Base-by-base conservation (phyloP, 1,284 basidiomycete genomes). In the Fomitopsis schrenkii region DNA sequence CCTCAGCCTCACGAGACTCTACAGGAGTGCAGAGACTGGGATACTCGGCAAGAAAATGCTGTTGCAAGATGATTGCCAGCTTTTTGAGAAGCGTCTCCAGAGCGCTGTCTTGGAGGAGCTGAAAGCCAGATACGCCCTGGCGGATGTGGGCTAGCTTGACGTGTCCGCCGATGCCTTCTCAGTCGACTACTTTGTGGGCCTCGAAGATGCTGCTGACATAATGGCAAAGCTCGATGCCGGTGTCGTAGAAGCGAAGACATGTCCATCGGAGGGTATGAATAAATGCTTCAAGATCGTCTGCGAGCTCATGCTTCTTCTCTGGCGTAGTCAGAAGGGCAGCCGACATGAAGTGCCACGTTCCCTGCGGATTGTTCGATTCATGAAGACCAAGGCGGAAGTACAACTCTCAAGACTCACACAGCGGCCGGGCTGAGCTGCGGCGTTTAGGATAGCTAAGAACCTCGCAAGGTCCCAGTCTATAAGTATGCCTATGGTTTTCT, bases 321-420 rank as follows among this genome's bases (percentile, higher is more conserved):
- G 57, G 62, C 26, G 22, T 38, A 2, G 10, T 3, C 10, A 59
- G 53, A 12, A 57, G 36, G 15, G 40, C 4, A 6, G 60, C 46
- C 44, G 46, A 62, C 50, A 68, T 57, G 66, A 70, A 57, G 52
- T 64, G 54, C 61, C 58, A 59, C 17, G 61, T 59, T 1, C 58
- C 61, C 61, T 62, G 22, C 22, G 22, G 22, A 22, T 22, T 22
- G 22, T 22, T 22, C 22, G 22, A 22, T 22, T 22, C 22, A 22
- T 22, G 22, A 22, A 22, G 22, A 22, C 2, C 22, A 22, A 22
- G 22, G 22, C 22, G 22, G 38, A 17, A 26, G 22, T 22, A 22
- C 22, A 22, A 22, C 22, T 1, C 1, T 22, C 22, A 22, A 22
- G 22, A 22, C 22, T 22, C 22, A 22, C 22, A 22, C 22, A 22